These are phyloP conservation scores for Didymella pinodella DNA, from an alignment of 2,329 filamentous ascomycete species.

Conservation along the genomic window DNA sequence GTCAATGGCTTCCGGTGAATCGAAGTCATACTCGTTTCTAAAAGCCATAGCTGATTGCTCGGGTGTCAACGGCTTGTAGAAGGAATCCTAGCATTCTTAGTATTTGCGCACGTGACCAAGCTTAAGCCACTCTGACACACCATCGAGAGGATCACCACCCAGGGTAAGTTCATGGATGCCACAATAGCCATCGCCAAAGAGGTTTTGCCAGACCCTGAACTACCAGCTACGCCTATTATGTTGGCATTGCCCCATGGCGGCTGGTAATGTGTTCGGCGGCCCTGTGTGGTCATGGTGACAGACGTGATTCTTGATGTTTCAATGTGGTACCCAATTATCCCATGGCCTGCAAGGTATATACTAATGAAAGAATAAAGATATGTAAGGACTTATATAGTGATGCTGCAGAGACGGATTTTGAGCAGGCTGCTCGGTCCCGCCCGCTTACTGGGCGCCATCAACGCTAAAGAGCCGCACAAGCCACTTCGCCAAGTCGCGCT, in stretches of 20 bases:
- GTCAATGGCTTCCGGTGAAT: conserved; percentile 91
- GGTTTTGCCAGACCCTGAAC: conserved; percentile 94
- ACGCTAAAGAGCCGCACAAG: conserved; percentile 13
- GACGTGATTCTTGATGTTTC: background rate
- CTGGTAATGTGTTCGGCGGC: conserved; percentile 73
- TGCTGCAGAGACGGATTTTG: conserved; percentile 28
- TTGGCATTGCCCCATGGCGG: conserved; percentile 96
- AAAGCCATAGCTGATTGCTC: conserved; percentile 85
- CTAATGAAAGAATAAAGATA: conserved; percentile 23
- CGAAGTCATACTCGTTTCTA: conserved; percentile 92
- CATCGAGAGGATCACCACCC: conserved; percentile 98
- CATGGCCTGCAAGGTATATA: conserved; percentile 21
- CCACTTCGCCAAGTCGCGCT: conserved; percentile 33
- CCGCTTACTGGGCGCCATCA: conserved; percentile 20
- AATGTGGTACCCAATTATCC: conserved; percentile 4
- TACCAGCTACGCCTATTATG: conserved; percentile 95
- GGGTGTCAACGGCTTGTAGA: conserved; percentile 87
- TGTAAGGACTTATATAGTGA: conserved; percentile 25
- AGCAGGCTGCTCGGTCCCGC: conserved; percentile 26
- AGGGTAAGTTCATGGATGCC: conserved; percentile 86
- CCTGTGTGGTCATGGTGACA: conserved; percentile 34
- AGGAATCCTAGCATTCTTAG: conserved; percentile 75
- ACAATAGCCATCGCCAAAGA: conserved; percentile 93
- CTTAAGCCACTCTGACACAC: conserved; percentile 57
- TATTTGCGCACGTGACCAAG: conserved; percentile 36